These are phyloP conservation scores for Paramecium octaurelia DNA, from an alignment of 73 alveolate species.

Conservation along the genomic window DNA sequence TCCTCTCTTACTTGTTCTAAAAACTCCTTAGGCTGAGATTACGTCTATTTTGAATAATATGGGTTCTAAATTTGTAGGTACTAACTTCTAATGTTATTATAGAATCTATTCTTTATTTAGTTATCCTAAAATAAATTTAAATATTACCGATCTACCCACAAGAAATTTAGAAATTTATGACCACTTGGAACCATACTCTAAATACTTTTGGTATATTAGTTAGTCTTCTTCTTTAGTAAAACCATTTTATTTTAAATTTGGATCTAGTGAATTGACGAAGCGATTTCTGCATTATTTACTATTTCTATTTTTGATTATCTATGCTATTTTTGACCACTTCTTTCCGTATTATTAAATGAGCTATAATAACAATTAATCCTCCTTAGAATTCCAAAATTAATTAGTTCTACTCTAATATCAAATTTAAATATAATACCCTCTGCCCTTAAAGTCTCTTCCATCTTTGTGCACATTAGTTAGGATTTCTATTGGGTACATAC, in stretches of 20 bases:
- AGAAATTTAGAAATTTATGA: neutral
- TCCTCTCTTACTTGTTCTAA: neutral
- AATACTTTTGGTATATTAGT: neutral
- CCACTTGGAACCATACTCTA: neutral
- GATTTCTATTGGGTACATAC: neutral
- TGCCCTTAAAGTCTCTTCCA: neutral
- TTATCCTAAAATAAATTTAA: neutral
- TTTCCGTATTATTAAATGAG: neutral
- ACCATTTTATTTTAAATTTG: neutral
- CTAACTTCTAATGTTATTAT: neutral
- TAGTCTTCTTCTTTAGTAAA: neutral
- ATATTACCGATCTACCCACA: constrained; percentile 37
- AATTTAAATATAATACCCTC: neutral
- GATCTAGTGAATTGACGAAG: neutral
- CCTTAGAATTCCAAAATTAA: neutral
- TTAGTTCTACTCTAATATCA: neutral
- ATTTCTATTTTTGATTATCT: neutral
- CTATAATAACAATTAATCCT: neutral
- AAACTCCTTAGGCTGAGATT: neutral
- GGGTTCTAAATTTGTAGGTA: neutral
- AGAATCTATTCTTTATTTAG: constrained; percentile 47
- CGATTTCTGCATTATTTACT: neutral
- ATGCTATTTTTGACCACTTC: neutral
- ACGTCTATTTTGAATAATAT: neutral
- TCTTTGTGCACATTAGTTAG: neutral